Evolutionary conservation across 768 basidiomycete genomes (phyloP), one percentile per base, ranked within the genome.

Genomic region (Lactifluus hygrophoroides): DNA sequence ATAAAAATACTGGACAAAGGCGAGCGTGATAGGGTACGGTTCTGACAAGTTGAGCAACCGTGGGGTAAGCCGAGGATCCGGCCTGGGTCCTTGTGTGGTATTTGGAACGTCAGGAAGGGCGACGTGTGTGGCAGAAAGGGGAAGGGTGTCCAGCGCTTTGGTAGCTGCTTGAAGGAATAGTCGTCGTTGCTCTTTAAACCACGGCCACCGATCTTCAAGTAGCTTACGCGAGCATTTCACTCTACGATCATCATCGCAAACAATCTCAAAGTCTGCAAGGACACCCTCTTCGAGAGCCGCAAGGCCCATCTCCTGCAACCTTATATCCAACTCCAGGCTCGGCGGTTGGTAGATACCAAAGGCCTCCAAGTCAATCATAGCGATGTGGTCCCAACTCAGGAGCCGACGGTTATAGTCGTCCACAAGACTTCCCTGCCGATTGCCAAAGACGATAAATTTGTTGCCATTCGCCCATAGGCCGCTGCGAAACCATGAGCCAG

Each of bases 341-440:
- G 94, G 93, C 0, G 93, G 88, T 64, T 90, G 88, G 68, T 98
- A 98, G 62, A 99, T 93, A 1, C 95, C 95, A 66, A 94, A 95
- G 0, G 94, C 88, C 71, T 97, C 94, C 25, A 96, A 76, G 67
- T 94, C 91, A 57, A 95, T 84, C 55, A 89, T 84, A 5, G 90
- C 90, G 53, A 94, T 84, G 67, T 97, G 89, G 66, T 94, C 90
- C 90, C 90, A 94, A 67, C 86, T 90, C 58, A 93, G 80, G 11
- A 94, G 77, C 19, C 93, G 85, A 47, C 90, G 85, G 66, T 96
- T 94, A 69, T 94, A 94, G 66, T 96, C 93, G 57, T 91, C 88
- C 5, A 93, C 90, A 25, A 94, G 80, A 67, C 90, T 93, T 6
- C 93, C 90, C 57, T 84, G 76, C 25, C 83, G 80, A 71, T 96